These are phyloP conservation scores for Cardamine occulta DNA, from an alignment of 345 rosid species.

Conservation along the genomic window DNA sequence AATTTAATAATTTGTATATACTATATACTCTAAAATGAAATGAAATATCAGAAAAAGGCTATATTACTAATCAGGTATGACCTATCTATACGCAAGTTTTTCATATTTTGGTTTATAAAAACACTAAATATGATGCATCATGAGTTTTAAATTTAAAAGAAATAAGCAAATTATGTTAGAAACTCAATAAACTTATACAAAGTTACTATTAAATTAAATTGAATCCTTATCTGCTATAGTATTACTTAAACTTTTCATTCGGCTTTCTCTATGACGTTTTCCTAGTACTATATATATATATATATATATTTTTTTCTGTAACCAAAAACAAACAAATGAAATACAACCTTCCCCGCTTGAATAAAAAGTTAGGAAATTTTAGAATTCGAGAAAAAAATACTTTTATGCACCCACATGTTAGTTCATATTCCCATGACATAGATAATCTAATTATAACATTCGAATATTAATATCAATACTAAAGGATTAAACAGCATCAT, in stretches of 20 bases:
- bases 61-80: no score
- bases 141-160: not conserved
- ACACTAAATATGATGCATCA: not conserved
- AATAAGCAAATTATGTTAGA: not conserved
- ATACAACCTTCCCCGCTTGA: slow-evolving; percentile 26
- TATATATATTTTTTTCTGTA: no score
- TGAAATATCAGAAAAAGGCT: no score
- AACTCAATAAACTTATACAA: not conserved
- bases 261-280: not conserved
- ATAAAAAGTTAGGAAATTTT: slow-evolving; percentile 12
- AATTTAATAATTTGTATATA: not conserved
- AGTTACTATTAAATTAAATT: not conserved
- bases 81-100: no score
- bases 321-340: not conserved
- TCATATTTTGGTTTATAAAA: not conserved
- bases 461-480: slow-evolving; percentile 12
- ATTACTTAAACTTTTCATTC: not conserved
- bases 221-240: not conserved
- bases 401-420: slow-evolving; percentile 36
- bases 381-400: slow-evolving; percentile 17
- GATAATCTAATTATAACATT: slow-evolving; percentile 17
- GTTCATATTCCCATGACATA: slow-evolving; percentile 30
- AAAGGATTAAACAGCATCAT: not conserved
- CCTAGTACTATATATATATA: not conserved
- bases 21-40: no score